Conservation (phyloP, 179 eudicot genomes). For the Silene coronaria region DNA sequence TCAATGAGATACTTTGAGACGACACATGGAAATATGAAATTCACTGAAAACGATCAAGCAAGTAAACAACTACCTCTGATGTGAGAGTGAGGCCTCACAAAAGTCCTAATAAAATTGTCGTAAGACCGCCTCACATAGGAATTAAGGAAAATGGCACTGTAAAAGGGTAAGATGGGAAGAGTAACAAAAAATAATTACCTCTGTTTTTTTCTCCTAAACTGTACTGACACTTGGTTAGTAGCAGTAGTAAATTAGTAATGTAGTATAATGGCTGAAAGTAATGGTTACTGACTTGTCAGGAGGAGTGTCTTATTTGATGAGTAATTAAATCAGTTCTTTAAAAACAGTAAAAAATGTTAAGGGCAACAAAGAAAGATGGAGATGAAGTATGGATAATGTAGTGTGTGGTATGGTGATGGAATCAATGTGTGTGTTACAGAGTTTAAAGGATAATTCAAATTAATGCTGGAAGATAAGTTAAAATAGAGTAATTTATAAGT, state of each 20-base stretch:
- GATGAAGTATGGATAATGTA: not conserved
- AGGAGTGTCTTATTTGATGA: not conserved
- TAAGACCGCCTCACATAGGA: not conserved
- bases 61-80: no score
- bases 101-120: no score
- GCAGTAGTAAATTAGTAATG: no score
- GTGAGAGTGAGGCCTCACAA: no score
- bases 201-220: not conserved
- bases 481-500: not conserved
- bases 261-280: conserved; percentile 20
- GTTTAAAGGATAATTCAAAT: conserved; percentile 1
- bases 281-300: conserved; percentile 31
- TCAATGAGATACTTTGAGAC: no score
- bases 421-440: conserved; percentile 16
- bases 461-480: not conserved
- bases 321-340: not conserved
- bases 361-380: not conserved
- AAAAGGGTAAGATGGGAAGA: conserved; percentile 8
- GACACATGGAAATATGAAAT: no score
- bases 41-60: no score
- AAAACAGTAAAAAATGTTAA: not conserved
- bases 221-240: conserved; percentile 12
- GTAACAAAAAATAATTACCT: conserved; percentile 19
- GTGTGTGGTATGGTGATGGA: not conserved
- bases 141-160: not conserved